Base-by-base conservation (phyloP, 148 eudicot genomes). In the Simmondsia chinensis region DNA sequence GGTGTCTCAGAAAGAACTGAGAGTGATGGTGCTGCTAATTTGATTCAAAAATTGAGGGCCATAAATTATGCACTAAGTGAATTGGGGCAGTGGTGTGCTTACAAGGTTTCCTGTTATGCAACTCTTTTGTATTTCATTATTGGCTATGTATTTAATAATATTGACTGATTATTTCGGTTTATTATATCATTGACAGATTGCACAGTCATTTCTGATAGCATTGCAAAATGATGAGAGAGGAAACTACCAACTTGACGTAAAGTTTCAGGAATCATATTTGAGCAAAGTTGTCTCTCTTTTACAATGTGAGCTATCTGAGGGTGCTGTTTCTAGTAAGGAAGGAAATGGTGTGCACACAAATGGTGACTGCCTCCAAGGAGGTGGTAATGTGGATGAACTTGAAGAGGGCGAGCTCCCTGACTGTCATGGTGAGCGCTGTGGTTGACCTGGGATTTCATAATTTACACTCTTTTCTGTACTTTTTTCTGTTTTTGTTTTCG, bases 81-180 rank as follows among this genome's bases (percentile, higher is more conserved):
- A 74, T 68, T 91, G 26, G 97, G 97, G 41, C 97, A 91, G 69
- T 91, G 97, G 97, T 91, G 97, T 70, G 97, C 97, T 56, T 85
- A 67, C 64, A 91, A 91, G 97, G 97, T 89, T 40, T 50, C 54
- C 56, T 80, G 70, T 70, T 52, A 31, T 38, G 39, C 48, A 49
- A 28, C 33, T 39, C 44, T 37, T 28, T 35, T 14, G 30, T 47
- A 48, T 48, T 45, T 4, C 33, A 32, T 47, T 21, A 10, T 55
- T 46, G 47, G 18, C 25, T 12, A 18, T 47, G 4, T 41, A 22
- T 30, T 13, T 36, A 3, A 18, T 34, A 26, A 36, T 15, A 23
- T 23, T 39, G n/a, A n/a, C n/a, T n/a, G n/a, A n/a, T n/a, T n/a
- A 21, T 13, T 41, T 36, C 39, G 43, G 32, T 29, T 14, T 32